Conservation (phyloP, 2,329 filamentous ascomycete genomes). For the Decorospora gaudefroyi region DNA sequence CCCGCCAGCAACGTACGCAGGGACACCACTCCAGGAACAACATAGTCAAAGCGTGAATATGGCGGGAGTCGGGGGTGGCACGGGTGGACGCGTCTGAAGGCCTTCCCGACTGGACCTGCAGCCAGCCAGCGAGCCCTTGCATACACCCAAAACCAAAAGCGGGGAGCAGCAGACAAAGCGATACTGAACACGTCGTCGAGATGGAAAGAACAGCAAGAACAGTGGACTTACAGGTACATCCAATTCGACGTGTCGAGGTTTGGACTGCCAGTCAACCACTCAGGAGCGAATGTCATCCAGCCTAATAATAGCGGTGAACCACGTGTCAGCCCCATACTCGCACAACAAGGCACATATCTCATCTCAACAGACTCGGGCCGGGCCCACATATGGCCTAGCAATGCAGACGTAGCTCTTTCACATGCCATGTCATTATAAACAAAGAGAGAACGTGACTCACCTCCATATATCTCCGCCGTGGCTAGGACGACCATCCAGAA, state of each 20-base stretch:
- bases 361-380: constrained; percentile 24
- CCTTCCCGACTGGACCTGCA: no score
- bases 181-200: constrained; percentile 1
- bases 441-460: constrained; percentile 48
- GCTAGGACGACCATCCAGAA: constrained; percentile 63
- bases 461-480: constrained; percentile 67
- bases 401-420: constrained; percentile 12
- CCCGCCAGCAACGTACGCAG: constrained; percentile 23
- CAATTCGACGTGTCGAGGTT: constrained; percentile 63
- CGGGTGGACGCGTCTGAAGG: no score
- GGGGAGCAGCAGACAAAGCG: neutral
- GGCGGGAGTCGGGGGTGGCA: no score
- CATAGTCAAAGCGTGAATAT: constrained; percentile 1
- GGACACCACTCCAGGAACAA: constrained; percentile 21
- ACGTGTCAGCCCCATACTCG: constrained; percentile 46
- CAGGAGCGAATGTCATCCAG: constrained; percentile 68
- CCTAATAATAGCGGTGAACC: constrained; percentile 46
- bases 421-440: constrained; percentile 7
- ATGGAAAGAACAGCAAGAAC: neutral
- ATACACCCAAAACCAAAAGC: neutral
- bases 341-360: constrained; percentile 22
- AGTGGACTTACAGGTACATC: constrained; percentile 58
- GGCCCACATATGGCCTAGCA: constrained; percentile 30
- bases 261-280: constrained; percentile 64
- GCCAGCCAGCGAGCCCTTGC: neutral